Conservation (phyloP, 257 asterid genomes). For the Solanum paucissectum region DNA sequence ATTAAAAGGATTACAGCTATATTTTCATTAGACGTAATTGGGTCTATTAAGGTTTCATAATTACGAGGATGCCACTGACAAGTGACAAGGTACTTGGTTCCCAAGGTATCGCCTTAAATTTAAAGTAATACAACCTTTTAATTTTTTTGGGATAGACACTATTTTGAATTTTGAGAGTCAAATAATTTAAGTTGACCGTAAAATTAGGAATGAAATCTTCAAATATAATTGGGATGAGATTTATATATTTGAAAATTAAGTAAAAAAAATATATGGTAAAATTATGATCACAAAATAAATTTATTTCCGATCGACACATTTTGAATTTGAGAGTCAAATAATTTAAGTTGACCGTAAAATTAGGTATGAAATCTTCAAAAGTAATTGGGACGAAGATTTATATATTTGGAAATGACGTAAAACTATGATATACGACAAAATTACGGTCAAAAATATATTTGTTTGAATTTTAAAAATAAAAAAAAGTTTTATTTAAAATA, state of each 20-base stretch:
- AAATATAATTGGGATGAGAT: neutral
- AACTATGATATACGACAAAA: too few relatives aligned
- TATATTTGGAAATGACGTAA: neutral
- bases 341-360: too few relatives aligned
- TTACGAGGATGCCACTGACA: constrained; percentile 29
- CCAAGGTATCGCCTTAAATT: neutral
- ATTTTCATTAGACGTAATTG: constrained; percentile 6
- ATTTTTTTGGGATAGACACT: rapidly evolving
- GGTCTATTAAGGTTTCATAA: neutral
- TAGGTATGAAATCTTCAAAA: neutral
- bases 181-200: too few relatives aligned
- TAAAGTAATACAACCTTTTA: too few relatives aligned
- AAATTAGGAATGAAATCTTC: neutral
- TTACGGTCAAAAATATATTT: neutral
- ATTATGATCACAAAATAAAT: too few relatives aligned
- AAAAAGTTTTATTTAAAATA: neutral
- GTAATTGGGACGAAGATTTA: neutral
- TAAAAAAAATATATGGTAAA: too few relatives aligned
- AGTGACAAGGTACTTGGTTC: constrained; percentile 7
- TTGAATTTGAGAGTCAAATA: too few relatives aligned
- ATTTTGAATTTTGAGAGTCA: neutral
- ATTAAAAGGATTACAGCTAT: constrained; percentile 24
- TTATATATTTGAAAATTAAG: too few relatives aligned
- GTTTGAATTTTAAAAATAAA: neutral
- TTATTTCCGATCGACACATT: too few relatives aligned